Base-by-base conservation (phyloP, 2,329 filamentous ascomycete genomes). In the Pseudocercospora musae region DNA sequence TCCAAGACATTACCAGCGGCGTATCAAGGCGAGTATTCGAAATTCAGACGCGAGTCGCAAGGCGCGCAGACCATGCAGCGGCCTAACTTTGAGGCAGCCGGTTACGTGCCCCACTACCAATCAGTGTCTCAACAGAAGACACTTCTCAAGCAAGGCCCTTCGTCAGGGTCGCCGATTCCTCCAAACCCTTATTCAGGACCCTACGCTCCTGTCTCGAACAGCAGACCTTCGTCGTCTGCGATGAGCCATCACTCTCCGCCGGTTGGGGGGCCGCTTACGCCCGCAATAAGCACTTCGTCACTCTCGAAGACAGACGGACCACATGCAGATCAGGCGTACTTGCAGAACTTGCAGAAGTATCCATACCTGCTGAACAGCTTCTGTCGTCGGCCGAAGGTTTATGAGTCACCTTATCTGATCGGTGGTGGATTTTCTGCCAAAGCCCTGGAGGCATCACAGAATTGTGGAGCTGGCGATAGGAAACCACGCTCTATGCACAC, bases 361-460 rank as follows among this genome's bases (percentile, higher is more conserved):
- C 79, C 79, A 10, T 80, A 80, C 66, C 72, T 81, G 33, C 74
- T 74, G 60, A 79, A 80, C 64, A 76, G 77, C 58, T 80, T 77
- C 69, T 75, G 78, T 55, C 73, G 78, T 62, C 73, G 77, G 70
- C 75, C 76, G 66, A 77, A 78, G 70, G 76, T 75, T 70, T 81
- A 81, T 72, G 75, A 78, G 58, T 80, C 78, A 65, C 79, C 79
- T 62, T 81, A 81, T 69, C 74, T 77, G 66, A 73, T 74, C 57
- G 75, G 75, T 63, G 76, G 76, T 62, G 77, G 77, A 44, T 79
- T 79, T 61, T 70, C 76, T 25, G 66, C 75, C 13, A 74, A 76
- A 29, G 23, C 48, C 9, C 48, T 52, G 13, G 23, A 52, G 25
- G 48, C 20, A 25, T 29, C 21, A 3, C 66, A 69, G 44, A 62